phyloP scores from a whole-genome alignment of 495 filamentous ascomycete species.

The Talaromyces proteolyticus region DNA sequence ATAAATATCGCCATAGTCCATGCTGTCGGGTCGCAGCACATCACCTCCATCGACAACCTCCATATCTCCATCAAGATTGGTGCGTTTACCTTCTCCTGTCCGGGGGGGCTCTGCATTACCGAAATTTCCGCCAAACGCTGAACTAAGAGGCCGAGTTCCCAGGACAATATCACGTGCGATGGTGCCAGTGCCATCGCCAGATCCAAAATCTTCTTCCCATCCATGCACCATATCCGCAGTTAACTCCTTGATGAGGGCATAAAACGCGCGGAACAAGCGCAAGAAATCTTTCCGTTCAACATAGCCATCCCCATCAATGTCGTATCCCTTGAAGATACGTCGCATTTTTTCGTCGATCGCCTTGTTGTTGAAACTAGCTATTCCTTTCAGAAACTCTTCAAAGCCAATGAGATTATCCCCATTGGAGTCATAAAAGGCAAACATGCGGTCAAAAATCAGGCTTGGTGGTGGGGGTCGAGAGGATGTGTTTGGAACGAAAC shows the following conservation, averaged over 20 bases:
- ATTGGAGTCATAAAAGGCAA: constrained; percentile 92
- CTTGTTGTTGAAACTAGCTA: constrained; percentile 76
- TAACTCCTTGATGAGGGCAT: constrained; percentile 77
- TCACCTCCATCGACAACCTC: constrained; percentile 51
- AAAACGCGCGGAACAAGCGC: constrained; percentile 85
- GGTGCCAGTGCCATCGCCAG: constrained; percentile 40
- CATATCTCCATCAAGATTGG: constrained; percentile 53
- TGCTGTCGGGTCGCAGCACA: constrained; percentile 36
- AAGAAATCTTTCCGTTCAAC: constrained; percentile 86
- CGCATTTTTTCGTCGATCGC: constrained; percentile 56
- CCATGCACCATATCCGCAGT: constrained; percentile 77
- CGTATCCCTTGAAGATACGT: constrained; percentile 82
- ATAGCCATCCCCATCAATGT: constrained; percentile 85
- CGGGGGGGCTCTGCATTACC: constrained; percentile 52
- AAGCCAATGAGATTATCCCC: constrained; percentile 88
- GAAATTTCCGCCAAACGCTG: constrained; percentile 62
- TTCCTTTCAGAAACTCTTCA: constrained; percentile 78
- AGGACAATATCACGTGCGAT: constrained; percentile 62
- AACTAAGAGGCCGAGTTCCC: constrained; percentile 72
- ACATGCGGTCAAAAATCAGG: constrained; percentile 91
- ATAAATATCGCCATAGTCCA: constrained; percentile 43
- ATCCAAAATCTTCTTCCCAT: constrained; percentile 73
- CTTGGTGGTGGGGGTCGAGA: constrained; percentile 72
- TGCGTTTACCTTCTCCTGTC: constrained; percentile 57
- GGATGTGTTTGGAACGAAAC: constrained; percentile 78